Base-by-base conservation (phyloP, 371 early-diverging fungal species). In the Saksenaea oblongispora region DNA sequence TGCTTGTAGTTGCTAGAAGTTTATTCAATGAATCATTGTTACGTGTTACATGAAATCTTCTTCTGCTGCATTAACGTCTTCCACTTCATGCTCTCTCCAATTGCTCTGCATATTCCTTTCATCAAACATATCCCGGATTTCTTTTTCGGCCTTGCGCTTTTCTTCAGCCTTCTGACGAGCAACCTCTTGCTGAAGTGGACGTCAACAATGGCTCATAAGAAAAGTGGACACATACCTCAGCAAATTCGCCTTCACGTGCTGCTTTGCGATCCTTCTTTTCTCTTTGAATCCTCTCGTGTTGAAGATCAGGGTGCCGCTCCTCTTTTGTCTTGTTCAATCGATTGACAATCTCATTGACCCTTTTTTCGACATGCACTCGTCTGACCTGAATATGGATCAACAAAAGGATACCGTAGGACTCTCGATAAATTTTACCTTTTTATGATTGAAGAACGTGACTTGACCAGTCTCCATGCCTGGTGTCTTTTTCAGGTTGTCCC, bases 401-500 rank as follows among this genome's bases (percentile, higher is more conserved):
- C 11, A 39, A 39, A 39, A 31, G 31, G 31, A 31, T 31, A 31
- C 7, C 2, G 4, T 31, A 7, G 31, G 89, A 64, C 86, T 92
- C 17, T 68, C 90, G 56, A 73, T 85, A 70, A 83, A 88, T 0
- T 10, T 22, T 69, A 88, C 93, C 39, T 87, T 72, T 59, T 86
- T 89, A 24, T 80, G 81, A 63, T 93, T 92, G 69, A 89, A 91
- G 73, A 97, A 98, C 26, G 93, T 87, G 34, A 97, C 98, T 67
- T 96, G 96, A 9, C 98, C 98, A 1, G 92, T 90, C 35, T 92
- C 97, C 98, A 97, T 97, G 35, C 91, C 94, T 11, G 84, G 86
- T 14, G 92, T 91, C 79, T 97, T 96, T 62, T 95, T 89, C 34
- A 98, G 85, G 69, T 97, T 98, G 44, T 84, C 76, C 94, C 94